Evolutionary conservation across 108 stramenopile species (phyloP), one percentile per base, ranked within the genome.

Genomic region (Tribonema minus): DNA sequence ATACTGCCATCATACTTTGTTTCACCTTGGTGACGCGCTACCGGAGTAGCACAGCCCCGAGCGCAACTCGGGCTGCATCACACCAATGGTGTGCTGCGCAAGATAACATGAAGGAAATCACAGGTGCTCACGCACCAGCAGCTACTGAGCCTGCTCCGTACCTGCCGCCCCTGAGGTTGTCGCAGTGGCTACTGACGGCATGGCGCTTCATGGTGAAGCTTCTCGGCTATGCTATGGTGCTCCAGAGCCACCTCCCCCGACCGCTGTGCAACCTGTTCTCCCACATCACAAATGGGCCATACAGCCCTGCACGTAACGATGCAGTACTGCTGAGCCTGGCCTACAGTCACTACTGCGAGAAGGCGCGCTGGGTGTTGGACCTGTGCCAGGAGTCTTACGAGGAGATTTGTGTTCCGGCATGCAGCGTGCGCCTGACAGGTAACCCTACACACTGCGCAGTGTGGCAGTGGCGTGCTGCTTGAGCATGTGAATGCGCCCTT

Each of bases 341-440:
- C 30, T 25, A 71, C 6, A 37, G 28, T 1, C 58, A 60, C 59
- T 71, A 36, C 71, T 60, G 59, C 28, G 71, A 71, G 34, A 61
- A 61, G 35, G 32, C 41, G 20, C 58, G 71, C 33, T 71, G 71
- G 71, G 37, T 32, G n/a, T 59, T 71, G 25, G 71, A 71, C 15
- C 71, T 71, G 26, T 71, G 58, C 23, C 27, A 59, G 29, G 60
- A 71, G 37, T 20, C 4, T 1, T 71, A 60, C n/a, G 46, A 71
- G 23, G 71, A 71, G 60, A 40, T 71, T 54, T n/a, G n/a, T n/a
- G n/a, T n/a, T n/a, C n/a, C n/a, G n/a, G n/a, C n/a, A n/a, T n/a
- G n/a, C n/a, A n/a, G n/a, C n/a, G n/a, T n/a, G n/a, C n/a, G n/a
- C n/a, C n/a, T n/a, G n/a, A n/a, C n/a, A n/a, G n/a, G n/a, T n/a